Evolutionary conservation across 2,329 filamentous ascomycete genomes (phyloP), one percentile per base, ranked within the genome.

Genomic region (Neurospora sp.): DNA sequence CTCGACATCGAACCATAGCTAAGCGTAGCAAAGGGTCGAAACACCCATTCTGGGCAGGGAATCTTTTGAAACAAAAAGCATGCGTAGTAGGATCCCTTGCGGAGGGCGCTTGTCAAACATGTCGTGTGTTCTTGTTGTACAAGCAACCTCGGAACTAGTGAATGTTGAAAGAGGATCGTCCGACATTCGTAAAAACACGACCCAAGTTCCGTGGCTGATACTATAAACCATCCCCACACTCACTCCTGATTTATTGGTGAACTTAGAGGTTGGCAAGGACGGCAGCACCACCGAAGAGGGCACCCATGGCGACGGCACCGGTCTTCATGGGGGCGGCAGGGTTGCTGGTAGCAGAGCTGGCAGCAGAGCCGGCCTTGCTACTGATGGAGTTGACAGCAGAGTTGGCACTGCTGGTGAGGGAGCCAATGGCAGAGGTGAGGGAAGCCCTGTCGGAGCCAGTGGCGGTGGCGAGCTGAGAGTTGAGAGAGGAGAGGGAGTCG

Each of bases 211-310:
- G 52, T 33, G 52, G 28, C 28, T 36, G 28, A 62, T 6, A 11
- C 6, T 33, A 12, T 62, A 62, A 17, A 10, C 15, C 52, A 62
- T 33, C 52, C 15, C 4, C 52, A 8, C 28, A 36, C 15, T 62
- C 28, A 17, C 8, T 36, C 15, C 52, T 17, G 8, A 33, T 17
- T 62, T 5, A n/a, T 8, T 10, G n/a, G 52, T 33, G 23, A 6
- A 4, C 74, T 79, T 83, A 85, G 74, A 84, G 70, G 78, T 84
- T 83, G 74, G 76, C 79, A 66, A 84, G 72, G 67, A 83, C 70
- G 67, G 82, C 83, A 3, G 81, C 82, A 74, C 83, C 83, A 33
- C 83, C 83, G 67, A 84, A 76, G 70, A 85, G 77, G 33, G 82
- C 83, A 39, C 83, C 83, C 66, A 85, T 76, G 23, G 80, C 83